Conservation (phyloP, 75 land plant genomes). For the Sequoiadendron giganteum region DNA sequence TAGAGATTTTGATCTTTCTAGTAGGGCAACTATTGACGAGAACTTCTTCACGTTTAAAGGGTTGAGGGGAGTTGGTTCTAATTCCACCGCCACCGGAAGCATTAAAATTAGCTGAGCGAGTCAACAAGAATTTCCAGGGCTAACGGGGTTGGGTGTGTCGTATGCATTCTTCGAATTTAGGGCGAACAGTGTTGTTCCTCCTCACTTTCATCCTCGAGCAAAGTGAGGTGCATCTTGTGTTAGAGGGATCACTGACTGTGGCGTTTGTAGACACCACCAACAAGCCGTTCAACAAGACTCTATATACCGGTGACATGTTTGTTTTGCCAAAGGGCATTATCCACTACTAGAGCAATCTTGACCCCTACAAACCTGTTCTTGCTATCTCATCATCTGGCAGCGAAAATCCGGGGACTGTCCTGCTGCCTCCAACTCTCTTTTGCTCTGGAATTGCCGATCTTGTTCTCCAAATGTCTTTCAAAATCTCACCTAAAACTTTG, state of each 20-base stretch:
- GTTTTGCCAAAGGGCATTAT: constrained; percentile 18
- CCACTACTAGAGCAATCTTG: constrained; percentile 18
- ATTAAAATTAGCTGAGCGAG: not conserved
- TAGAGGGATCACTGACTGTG: constrained; percentile 19
- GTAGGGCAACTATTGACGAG: not conserved
- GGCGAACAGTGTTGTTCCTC: constrained; percentile 11
- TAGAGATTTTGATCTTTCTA: not conserved
- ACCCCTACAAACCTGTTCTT: not conserved
- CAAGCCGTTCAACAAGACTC: constrained; percentile 9
- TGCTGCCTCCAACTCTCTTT: not conserved
- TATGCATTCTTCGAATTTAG: not conserved
- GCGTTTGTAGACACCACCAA: constrained; percentile 26
- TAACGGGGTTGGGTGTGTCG: not conserved
- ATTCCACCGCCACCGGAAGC: not conserved
- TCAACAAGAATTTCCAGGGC: not conserved
- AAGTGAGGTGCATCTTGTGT: constrained; percentile 22
- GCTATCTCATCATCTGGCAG: constrained; percentile 6
- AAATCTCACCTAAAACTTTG: not conserved
- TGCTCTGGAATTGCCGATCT: not conserved
- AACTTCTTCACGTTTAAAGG: constrained; percentile 10
- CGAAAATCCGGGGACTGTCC: not conserved
- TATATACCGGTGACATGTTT: not conserved
- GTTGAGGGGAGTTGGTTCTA: not conserved
- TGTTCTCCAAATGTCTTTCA: constrained; percentile 4
- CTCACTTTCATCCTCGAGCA: constrained; percentile 33